Conservation (phyloP, 257 asterid genomes). For the Solanum microdontum region DNA sequence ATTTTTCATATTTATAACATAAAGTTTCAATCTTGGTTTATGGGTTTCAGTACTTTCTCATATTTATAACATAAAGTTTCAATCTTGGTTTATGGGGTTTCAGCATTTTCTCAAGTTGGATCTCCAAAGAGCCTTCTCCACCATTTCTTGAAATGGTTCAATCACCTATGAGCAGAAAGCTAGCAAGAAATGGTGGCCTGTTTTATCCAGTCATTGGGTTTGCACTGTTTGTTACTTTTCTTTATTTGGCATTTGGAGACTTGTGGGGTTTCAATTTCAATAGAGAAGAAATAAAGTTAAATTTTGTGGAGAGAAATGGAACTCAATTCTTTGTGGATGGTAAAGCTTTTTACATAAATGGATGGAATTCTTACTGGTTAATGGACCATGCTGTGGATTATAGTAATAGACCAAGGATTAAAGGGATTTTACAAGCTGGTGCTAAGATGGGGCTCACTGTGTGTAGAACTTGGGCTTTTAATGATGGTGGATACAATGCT, state of each 20-base stretch:
- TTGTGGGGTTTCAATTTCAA: slow-evolving; percentile 32
- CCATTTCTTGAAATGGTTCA: slow-evolving; percentile 14
- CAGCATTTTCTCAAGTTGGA: slow-evolving; percentile 8
- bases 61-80: not conserved
- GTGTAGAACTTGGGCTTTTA: slow-evolving; percentile 97
- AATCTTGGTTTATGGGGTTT: not conserved
- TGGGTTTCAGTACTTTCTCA: not conserved
- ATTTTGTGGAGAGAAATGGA: slow-evolving; percentile 92
- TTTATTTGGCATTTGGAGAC: slow-evolving; percentile 81
- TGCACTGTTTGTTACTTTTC: slow-evolving; percentile 59
- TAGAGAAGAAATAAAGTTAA: slow-evolving; percentile 27
- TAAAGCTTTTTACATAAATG: slow-evolving; percentile 70
- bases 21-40: slow-evolving; percentile 8
- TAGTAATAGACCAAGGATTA: slow-evolving; percentile 43
- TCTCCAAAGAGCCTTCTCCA: slow-evolving; percentile 1
- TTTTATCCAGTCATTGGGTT: slow-evolving; percentile 76
- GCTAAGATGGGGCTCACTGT: slow-evolving; percentile 97
- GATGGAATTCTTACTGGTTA: slow-evolving; percentile 99
- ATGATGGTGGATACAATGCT: slow-evolving; percentile 92
- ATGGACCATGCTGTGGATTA: slow-evolving; percentile 91
- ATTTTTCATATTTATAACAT: not conserved
- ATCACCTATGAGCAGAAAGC: slow-evolving; percentile 26
- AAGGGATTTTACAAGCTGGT: slow-evolving; percentile 61
- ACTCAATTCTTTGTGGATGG: slow-evolving; percentile 85
- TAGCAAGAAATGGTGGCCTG: slow-evolving; percentile 72